Evolutionary conservation across 2,329 filamentous ascomycete genomes (phyloP), one percentile per base, ranked within the genome.

Genomic region (Fusarium longipes): DNA sequence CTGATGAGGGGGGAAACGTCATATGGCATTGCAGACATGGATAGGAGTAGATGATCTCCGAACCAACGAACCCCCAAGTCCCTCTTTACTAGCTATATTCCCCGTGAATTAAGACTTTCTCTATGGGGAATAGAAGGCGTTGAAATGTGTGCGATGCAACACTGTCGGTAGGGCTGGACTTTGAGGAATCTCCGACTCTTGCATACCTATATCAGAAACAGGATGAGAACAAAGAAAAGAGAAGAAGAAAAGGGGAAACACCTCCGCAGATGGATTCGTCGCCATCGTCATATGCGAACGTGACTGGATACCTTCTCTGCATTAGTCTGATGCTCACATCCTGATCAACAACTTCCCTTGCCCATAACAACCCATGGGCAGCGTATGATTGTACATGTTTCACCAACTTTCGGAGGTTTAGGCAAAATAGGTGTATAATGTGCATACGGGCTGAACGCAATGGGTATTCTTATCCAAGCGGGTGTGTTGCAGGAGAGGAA

Each of bases 81-180:
- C 25, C 40, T 29, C n/a, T 25, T 32, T 30, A 17, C 27, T 32
- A n/a, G 18, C n/a, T 48, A 48, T 48, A 48, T 36, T 18, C 30
- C 30, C 17, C 20, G 22, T 33, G 14, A 25, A 12, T 36, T 48
- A 48, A 48, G 45, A 32, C 8, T 32, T 20, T 42, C 35, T 29
- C 22, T 20, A 40, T 24, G 38, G 36, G 35, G 40, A 25, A 22
- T 15, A 9, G 11, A 29, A 25, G 20, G 25, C 33, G 35, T 33
- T 20, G 17, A 17, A 14, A 20, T 30, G n/a, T 18, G 25, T 8
- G 18, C 40, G 11, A 43, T 43, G 40, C 25, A 30, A 43, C 40
- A 25, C 40, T 25, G 24, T 52, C 36, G 51, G 59, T 63, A 63
- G 59, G 60, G 60, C 60, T 64, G 63, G 60, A n/a, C 48, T 48